Conservation (phyloP, 169 alveolate species). For the Cystoisospora suis region DNA sequence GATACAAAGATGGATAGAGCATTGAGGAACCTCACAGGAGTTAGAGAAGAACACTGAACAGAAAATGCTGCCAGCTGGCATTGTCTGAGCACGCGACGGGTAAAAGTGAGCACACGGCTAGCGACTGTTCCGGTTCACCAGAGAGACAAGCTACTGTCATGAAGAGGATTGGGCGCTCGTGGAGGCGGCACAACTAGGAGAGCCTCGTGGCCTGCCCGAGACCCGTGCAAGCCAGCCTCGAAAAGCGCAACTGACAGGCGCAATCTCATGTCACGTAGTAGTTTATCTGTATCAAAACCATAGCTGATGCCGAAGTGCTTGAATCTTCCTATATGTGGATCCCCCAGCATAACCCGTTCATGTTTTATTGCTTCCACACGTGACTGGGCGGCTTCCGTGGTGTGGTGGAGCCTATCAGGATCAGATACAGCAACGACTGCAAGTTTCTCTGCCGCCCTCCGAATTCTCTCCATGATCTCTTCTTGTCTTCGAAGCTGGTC, state of each 20-base stretch:
- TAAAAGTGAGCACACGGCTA: too few relatives aligned
- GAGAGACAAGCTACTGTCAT: too few relatives aligned
- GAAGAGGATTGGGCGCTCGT: too few relatives aligned
- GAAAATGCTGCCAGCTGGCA: too few relatives aligned
- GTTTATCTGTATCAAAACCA: neutral
- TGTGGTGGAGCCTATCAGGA: neutral
- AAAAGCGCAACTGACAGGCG: neutral
- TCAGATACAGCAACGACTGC: neutral
- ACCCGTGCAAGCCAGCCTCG: constrained; percentile 7
- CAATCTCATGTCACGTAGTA: constrained; percentile 19
- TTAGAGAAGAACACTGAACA: too few relatives aligned
- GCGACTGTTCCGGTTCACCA: too few relatives aligned
- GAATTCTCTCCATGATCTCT: neutral
- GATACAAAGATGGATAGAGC: too few relatives aligned
- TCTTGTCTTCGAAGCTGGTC: neutral
- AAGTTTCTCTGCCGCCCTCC: neutral
- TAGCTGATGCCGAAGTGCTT: neutral
- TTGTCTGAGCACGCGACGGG: too few relatives aligned
- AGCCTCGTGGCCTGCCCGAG: constrained; percentile 27
- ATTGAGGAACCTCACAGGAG: too few relatives aligned
- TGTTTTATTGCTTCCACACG: neutral
- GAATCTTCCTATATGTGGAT: neutral
- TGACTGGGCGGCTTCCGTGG: neutral
- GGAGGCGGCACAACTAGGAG: neutral
- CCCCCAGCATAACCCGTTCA: neutral